Percentiles rank a stretch among this genome's conserved stretches.
Conservation (phyloP, 345 rosid genomes). For the Psidium friedrichsthalianum region DNA sequence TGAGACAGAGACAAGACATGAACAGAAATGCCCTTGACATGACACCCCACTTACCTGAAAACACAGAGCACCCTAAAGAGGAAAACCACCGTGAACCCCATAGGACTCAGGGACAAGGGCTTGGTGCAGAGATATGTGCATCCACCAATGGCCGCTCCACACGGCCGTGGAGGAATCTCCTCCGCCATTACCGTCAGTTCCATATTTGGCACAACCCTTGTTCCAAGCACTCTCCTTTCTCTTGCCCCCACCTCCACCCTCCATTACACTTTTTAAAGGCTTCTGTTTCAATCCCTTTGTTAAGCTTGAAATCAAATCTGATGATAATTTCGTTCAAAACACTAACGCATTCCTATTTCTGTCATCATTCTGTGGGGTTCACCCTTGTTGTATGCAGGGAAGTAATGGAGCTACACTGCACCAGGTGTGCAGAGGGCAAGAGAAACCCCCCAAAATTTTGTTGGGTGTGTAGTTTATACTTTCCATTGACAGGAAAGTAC, state of each 20-base stretch:
- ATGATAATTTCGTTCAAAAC: background rate
- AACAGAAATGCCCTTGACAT: background rate
- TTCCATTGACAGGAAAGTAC: too few relatives aligned
- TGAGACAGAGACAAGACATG: background rate
- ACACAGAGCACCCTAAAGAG: background rate
- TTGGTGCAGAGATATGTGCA: background rate
- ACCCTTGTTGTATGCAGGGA: background rate
- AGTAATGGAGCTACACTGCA: background rate
- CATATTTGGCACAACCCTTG: background rate
- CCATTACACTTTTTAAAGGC: background rate
- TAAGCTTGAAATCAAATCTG: background rate
- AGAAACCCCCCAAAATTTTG: background rate
- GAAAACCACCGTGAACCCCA: background rate
- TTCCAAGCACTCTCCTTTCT: background rate
- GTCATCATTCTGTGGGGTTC: background rate
- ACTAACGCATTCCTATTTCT: background rate
- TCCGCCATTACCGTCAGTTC: background rate
- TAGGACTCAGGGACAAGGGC: background rate
- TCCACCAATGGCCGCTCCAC: slow-evolving; percentile 1
- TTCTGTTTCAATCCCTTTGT: background rate
- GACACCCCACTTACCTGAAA: background rate
- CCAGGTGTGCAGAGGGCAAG: background rate
- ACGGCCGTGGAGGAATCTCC: slow-evolving; percentile 1
- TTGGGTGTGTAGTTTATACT: too few relatives aligned
- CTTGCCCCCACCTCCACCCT: background rate